phyloP scores from a whole-genome alignment of 345 rosid species.

The Lepidium didymum region DNA sequence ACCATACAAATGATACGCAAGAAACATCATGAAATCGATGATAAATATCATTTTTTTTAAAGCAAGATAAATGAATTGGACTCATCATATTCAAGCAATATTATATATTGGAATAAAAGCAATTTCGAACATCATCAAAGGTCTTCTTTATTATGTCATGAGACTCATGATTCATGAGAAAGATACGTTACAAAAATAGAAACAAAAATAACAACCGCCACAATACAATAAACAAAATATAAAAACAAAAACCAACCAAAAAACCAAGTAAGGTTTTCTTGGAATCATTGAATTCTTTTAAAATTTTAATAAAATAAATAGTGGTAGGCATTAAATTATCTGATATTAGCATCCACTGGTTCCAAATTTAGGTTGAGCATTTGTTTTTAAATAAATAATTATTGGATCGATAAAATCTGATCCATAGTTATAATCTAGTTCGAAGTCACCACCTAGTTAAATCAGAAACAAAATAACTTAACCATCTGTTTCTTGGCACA shows the following conservation, averaged over 20 bases:
- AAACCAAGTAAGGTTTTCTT: neutral
- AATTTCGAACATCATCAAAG: constrained; percentile 7
- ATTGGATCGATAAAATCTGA: no score
- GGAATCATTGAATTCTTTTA: neutral
- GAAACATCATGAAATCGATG: constrained; percentile 2
- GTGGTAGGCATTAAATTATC: no score
- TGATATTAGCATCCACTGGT: no score
- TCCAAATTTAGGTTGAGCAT: no score
- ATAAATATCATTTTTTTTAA: neutral
- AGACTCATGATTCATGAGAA: constrained; percentile 16
- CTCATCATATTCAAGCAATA: neutral
- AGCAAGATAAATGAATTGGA: neutral
- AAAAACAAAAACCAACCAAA: neutral
- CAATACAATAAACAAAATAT: neutral
- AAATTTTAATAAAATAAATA: neutral
- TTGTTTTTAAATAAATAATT: no score
- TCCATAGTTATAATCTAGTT: no score
- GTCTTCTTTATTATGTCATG: constrained; percentile 12
- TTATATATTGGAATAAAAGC: neutral
- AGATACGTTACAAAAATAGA: constrained; percentile 25
- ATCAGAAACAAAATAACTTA: no score
- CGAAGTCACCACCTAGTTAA: no score
- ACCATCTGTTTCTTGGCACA: no score
- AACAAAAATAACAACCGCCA: constrained; percentile 17
- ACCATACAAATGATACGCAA: neutral